These are phyloP conservation scores for Venturia oleaginea DNA, from an alignment of 2,329 filamentous ascomycete species.

Conservation along the genomic window DNA sequence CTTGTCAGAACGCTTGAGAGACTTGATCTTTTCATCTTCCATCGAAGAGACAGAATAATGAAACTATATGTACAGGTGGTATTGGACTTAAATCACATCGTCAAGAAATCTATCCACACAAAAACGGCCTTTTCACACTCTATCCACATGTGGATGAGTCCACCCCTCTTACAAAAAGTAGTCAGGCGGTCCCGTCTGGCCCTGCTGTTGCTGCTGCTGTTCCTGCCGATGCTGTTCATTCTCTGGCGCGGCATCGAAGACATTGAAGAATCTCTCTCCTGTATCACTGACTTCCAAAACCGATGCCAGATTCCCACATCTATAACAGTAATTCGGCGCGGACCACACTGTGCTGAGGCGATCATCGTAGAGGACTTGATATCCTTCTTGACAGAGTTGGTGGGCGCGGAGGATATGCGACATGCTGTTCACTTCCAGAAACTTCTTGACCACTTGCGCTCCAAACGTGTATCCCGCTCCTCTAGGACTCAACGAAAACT, in stretches of 20 bases:
- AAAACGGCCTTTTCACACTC: not conserved
- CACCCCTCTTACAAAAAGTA: conserved; percentile 52
- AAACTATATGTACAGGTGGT: not conserved
- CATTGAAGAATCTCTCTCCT: conserved; percentile 92
- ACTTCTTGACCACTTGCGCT: conserved; percentile 96
- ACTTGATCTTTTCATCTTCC: not conserved
- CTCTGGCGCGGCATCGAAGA: conserved; percentile 93
- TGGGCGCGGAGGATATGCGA: conserved; percentile 96
- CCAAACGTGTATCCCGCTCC: conserved; percentile 97
- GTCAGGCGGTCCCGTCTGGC: conserved; percentile 62
- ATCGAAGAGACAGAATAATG: not conserved
- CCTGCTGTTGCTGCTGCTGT: conserved; percentile 60
- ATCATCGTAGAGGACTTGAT: conserved; percentile 94
- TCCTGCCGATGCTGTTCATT: conserved; percentile 82
- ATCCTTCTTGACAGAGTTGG: conserved; percentile 96
- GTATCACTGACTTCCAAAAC: conserved; percentile 92
- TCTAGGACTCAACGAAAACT: conserved; percentile 87
- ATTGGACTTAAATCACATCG: not conserved
- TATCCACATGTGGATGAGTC: not conserved
- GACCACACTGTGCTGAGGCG: conserved; percentile 95
- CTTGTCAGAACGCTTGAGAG: too few relatives aligned
- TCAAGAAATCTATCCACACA: not conserved
- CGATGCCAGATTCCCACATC: conserved; percentile 94
- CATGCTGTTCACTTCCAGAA: conserved; percentile 95
- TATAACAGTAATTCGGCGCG: conserved; percentile 67